Evolutionary conservation across 805 yeast genomes (phyloP), one percentile per base, ranked within the genome.

Genomic region (Saturnispora sanitii): DNA sequence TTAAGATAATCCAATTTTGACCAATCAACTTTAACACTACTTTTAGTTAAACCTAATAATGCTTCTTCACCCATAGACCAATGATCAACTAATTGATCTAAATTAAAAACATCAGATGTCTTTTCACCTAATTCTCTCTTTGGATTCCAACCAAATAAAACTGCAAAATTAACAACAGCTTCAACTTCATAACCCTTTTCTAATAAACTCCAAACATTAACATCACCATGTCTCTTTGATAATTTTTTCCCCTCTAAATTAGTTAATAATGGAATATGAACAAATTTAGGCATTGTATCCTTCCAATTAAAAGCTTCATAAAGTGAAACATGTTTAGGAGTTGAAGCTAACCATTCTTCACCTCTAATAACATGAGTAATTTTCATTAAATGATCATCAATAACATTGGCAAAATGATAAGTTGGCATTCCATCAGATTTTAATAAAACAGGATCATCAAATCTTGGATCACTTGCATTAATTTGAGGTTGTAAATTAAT

Each of bases 371-470:
- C 98, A 60, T 92, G 96, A 0, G 96, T 83, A 33, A 92, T 82
- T 35, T 76, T 60, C 98, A 92, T 92, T 35, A 83, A 62, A 57
- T 88, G 94, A 56, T 92, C 99, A 56, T 92, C 99, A 3, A 92
- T 75, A 6, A 92, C 95, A 53, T 85, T 90, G 13, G 98, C 98
- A 54, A 92, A 79, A 61, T 92, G 99, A 52, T 92, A 92, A 0
- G 99, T 92, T 20, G 99, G 99, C 45, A 85, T 64, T 0, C 90
- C 88, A 58, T 92, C 97, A n/a, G 95, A 82, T 60, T 92, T 92
- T 55, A 92, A 57, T 21, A 92, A 64, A 9, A 92, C 84, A 22
- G 86, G 86, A 56, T 92, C 98, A 53, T 92, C 98, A 57, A 69
- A 88, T 37, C 96, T 67, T 25, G 77, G 66, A 58, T 87, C 95